Evolutionary conservation across 768 basidiomycete species (phyloP), one percentile per base, ranked within the genome.

Genomic region (Calocybe cyanea): DNA sequence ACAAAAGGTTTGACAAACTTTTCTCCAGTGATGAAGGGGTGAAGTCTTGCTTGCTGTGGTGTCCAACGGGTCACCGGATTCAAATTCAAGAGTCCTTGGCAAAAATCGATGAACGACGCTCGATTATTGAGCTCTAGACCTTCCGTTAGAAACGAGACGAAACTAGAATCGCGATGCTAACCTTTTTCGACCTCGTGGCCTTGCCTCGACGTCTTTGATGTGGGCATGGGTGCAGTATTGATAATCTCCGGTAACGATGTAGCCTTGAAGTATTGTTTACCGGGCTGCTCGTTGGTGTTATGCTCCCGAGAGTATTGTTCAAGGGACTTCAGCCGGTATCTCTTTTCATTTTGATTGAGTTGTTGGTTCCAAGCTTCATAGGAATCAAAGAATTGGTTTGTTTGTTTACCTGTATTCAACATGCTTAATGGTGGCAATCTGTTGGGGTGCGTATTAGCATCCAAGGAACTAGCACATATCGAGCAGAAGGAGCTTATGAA

Each of bases 211-310:
- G 78, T 81, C 62, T 94, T 95, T 59, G 82, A 84, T 14, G 79
- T 77, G 8, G 90, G 85, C 76, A 95, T 85, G n/a, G 94, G 92
- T 35, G 96, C 93, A 34, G 86, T 87, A 62, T 92, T 92, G 65
- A 99, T 87, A 56, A 99, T 95, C 51, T 99, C 96, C 1, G 91
- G 92, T 32, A 99, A 68, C 15, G 90, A 85, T 20, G 81, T 90
- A 14, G 93, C 92, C 63, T 92, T 90, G 78, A 99, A 98, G 64
- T 98, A 99, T 65, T 98, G 95, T 66, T 99, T 99, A 56, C 93
- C 94, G 0, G 94, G 94, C 61, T 98, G 96, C 62, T 99, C 96
- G 52, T 93, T 86, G 13, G 90, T 87, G 50, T 89, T 89, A 66
- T 94, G 93, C 64, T 99, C 96, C 38, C 88, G 76, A 4, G 92